Evolutionary conservation across 1,284 basidiomycete genomes (phyloP).

Genomic region (Melanopsichium pennsylvanicum): DNA sequence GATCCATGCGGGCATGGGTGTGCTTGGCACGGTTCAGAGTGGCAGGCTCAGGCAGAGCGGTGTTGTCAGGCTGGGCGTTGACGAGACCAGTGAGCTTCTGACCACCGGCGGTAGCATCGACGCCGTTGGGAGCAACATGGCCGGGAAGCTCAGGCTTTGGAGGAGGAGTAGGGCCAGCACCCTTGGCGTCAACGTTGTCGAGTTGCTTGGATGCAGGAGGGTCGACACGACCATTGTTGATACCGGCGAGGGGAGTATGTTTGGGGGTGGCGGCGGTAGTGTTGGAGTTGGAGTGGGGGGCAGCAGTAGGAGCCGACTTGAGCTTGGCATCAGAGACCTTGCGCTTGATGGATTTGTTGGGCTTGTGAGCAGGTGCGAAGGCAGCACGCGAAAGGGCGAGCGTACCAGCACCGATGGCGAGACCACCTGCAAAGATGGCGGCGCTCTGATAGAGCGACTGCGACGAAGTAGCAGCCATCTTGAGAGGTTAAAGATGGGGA

Average conservation of each 20-base stretch:
- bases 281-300: conserved; percentile 1
- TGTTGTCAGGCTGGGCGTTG: conserved; percentile 38
- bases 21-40: conserved; percentile 45
- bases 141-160: conserved; percentile 31
- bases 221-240: conserved; percentile 27
- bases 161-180: conserved; percentile 28
- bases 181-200: conserved; percentile 49
- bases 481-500: conserved; percentile 2
- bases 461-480: conserved; percentile 44
- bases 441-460: conserved; percentile 54
- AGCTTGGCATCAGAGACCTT: conserved; percentile 50
- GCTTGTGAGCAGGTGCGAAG: conserved; percentile 55
- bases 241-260: conserved; percentile 13
- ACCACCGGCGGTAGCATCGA: conserved; percentile 41
- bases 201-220: conserved; percentile 49
- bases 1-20: conserved; percentile 48
- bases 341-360: conserved; percentile 53
- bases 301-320: conserved; percentile 7
- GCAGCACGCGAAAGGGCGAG: conserved; percentile 52
- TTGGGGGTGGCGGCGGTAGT: conserved; percentile 31
- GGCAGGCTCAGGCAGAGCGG: conserved; percentile 45
- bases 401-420: conserved; percentile 60
- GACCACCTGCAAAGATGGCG: conserved; percentile 61
- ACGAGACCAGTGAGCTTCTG: conserved; percentile 47
- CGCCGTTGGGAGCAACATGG: conserved; percentile 37